Evolutionary conservation across 1,139 yeast species (phyloP).

Genomic region (Hansenula lynferdii): DNA sequence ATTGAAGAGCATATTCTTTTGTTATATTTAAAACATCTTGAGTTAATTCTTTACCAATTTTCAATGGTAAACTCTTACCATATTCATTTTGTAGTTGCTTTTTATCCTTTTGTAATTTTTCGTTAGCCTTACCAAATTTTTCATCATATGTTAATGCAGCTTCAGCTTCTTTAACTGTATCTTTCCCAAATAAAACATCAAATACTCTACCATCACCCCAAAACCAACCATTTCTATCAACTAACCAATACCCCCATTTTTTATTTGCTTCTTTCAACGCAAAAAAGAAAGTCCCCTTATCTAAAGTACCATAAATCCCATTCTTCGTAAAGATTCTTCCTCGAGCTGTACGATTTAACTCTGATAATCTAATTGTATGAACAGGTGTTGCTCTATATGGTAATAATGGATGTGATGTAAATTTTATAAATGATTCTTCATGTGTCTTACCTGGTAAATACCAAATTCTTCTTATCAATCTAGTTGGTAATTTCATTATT

Average conservation of each 20-base stretch:
- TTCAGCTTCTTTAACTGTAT: conserved; percentile 69
- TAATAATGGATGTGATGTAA: conserved; percentile 68
- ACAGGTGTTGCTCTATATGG: conserved; percentile 81
- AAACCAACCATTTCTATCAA: conserved; percentile 81
- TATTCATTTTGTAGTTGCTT: conserved; percentile 13
- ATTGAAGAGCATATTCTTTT: too few relatives aligned
- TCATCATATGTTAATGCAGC: conserved; percentile 69
- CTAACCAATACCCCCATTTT: conserved; percentile 59
- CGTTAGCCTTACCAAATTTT: conserved; percentile 16
- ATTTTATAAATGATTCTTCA: conserved; percentile 45
- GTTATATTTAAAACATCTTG: not conserved
- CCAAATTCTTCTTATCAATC: conserved; percentile 73
- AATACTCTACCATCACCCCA: conserved; percentile 91
- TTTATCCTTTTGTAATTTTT: conserved; percentile 13
- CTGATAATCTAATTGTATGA: conserved; percentile 56
- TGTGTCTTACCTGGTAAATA: conserved; percentile 49
- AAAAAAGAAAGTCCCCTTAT: conserved; percentile 69
- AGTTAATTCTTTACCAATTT: conserved; percentile 14
- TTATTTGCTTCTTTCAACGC: conserved; percentile 54
- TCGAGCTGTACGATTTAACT: conserved; percentile 51
- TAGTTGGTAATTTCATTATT: conserved; percentile 53
- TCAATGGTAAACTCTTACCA: conserved; percentile 19
- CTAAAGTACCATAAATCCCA: conserved; percentile 83
- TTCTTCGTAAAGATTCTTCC: conserved; percentile 79
- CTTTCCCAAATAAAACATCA: conserved; percentile 77